phyloP scores from a whole-genome alignment of 495 filamentous ascomycete species.

The Stereocaulon alpinum region DNA sequence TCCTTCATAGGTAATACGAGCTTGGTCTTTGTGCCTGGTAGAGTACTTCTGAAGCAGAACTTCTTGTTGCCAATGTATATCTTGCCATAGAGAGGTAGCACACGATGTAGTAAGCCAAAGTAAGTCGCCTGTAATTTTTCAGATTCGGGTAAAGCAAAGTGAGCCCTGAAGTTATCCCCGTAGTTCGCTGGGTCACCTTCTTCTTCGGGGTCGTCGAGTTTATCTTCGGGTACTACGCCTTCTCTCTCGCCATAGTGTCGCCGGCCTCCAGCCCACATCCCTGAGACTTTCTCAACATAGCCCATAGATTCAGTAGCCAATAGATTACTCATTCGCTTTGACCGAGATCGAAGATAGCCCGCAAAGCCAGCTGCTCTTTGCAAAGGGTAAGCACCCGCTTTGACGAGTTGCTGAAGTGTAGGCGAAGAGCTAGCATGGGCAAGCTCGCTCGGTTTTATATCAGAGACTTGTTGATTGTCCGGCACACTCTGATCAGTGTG shows the following conservation, averaged over 20 bases:
- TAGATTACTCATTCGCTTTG: constrained; percentile 72
- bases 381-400: constrained; percentile 67
- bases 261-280: constrained; percentile 89
- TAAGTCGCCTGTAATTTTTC: constrained; percentile 88
- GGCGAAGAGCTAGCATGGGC: constrained; percentile 36
- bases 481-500: constrained; percentile 12
- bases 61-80: constrained; percentile 87
- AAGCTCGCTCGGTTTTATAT: constrained; percentile 12
- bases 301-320: constrained; percentile 92
- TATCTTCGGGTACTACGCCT: constrained; percentile 53
- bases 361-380: constrained; percentile 80
- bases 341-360: constrained; percentile 66
- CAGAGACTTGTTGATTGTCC: background rate
- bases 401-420: constrained; percentile 60
- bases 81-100: constrained; percentile 91
- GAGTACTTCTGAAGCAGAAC: constrained; percentile 86
- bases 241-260: constrained; percentile 77
- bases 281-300: constrained; percentile 93
- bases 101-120: constrained; percentile 77
- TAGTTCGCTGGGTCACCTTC: constrained; percentile 52
- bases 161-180: constrained; percentile 69
- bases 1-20: constrained; percentile 85
- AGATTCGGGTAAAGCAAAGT: constrained; percentile 76
- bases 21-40: constrained; percentile 87
- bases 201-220: constrained; percentile 53